Conservation (phyloP, 306 rosid species). For the Corylus avellana region DNA sequence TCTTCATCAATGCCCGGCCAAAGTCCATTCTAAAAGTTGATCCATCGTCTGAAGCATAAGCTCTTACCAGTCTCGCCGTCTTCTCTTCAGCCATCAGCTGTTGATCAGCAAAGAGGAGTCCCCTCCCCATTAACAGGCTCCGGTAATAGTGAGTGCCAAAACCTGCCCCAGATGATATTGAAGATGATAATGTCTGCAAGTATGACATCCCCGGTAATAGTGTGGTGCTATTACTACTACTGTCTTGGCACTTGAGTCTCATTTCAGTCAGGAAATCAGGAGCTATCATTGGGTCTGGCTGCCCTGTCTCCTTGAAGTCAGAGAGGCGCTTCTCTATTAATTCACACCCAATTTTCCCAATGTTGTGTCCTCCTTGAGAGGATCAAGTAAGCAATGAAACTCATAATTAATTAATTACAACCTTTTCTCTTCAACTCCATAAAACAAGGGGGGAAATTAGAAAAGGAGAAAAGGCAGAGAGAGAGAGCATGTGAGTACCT, state of each 20-base stretch:
- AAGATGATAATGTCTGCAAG: constrained; percentile 45
- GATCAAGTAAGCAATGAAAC: constrained; percentile 20
- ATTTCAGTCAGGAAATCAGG: constrained; percentile 52
- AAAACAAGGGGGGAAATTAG: not conserved
- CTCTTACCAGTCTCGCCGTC: constrained; percentile 62
- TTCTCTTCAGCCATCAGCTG: constrained; percentile 65
- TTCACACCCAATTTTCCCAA: constrained; percentile 77
- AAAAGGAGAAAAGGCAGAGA: not conserved
- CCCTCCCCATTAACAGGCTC: constrained; percentile 68
- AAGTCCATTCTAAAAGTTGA: constrained; percentile 78
- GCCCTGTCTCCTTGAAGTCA: constrained; percentile 69
- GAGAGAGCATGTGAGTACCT: constrained; percentile 33
- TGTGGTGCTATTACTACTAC: too few species aligned
- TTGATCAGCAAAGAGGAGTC: constrained; percentile 83
- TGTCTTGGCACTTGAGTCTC: constrained; percentile 51
- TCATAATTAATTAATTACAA: constrained; percentile 1
- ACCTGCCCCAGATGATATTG: constrained; percentile 51
- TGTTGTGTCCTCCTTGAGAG: constrained; percentile 80
- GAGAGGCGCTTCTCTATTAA: constrained; percentile 59
- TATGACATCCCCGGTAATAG: constrained; percentile 35
- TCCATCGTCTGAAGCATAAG: constrained; percentile 81
- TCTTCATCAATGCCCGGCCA: constrained; percentile 63
- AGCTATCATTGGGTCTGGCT: constrained; percentile 66
- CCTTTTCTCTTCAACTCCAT: not conserved
- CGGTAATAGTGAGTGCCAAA: constrained; percentile 71